Conservation (phyloP, 768 basidiomycete genomes). For the Pulveroboletus sp. region DNA sequence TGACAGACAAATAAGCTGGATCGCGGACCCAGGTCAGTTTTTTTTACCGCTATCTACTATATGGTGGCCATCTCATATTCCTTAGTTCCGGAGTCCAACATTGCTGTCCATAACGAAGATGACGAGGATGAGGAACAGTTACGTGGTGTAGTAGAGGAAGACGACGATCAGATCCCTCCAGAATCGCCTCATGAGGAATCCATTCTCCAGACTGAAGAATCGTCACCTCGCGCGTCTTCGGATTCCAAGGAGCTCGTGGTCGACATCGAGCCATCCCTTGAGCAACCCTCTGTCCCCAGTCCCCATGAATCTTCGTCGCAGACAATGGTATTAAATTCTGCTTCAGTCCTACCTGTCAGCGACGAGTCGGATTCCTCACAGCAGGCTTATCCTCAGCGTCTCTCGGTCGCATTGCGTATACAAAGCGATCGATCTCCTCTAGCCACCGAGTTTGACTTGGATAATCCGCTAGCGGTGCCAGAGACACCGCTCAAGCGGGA, state of each 20-base stretch:
- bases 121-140: conserved; percentile 41
- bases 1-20: conserved; percentile 68
- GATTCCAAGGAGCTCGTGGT: conserved; percentile 59
- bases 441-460: conserved; percentile 45
- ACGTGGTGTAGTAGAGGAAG: conserved; percentile 35
- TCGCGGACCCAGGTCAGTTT: conserved; percentile 62
- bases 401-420: conserved; percentile 59
- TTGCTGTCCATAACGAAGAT: conserved; percentile 54
- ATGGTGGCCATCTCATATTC: conserved; percentile 9
- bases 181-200: conserved; percentile 47
- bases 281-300: conserved; percentile 39
- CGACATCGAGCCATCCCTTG: conserved; percentile 59
- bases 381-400: conserved; percentile 49
- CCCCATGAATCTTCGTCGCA: conserved; percentile 49
- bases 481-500: conserved; percentile 58
- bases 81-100: conserved; percentile 57
- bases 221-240: conserved; percentile 52
- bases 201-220: conserved; percentile 44
- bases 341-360: conserved; percentile 37
- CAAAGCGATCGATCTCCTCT: conserved; percentile 58
- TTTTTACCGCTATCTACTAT: conserved; percentile 1
- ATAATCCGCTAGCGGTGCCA: conserved; percentile 38
- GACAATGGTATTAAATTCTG: conserved; percentile 39
- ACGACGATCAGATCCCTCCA: conserved; percentile 49
- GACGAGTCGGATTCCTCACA: conserved; percentile 52